These are phyloP conservation scores for Diaporthe destruens DNA, from an alignment of 2,329 filamentous ascomycete genomes.

Conservation along the genomic window DNA sequence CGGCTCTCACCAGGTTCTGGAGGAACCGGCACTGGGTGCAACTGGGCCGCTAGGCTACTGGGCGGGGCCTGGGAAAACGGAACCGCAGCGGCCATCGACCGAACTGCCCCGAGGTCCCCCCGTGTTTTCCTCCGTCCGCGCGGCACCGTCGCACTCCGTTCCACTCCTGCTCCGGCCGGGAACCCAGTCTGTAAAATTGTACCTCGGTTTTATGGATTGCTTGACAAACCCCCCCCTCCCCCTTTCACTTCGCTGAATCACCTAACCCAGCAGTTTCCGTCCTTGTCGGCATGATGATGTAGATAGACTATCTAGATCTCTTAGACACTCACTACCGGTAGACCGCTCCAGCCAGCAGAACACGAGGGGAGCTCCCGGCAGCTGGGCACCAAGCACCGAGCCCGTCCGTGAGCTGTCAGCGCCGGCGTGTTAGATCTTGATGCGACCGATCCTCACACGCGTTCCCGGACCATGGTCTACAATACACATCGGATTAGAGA, in stretches of 20 bases:
- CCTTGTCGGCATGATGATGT: background rate
- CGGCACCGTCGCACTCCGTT: background rate
- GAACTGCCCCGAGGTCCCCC: constrained; percentile 3
- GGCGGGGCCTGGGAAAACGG: background rate
- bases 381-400: constrained; percentile 3
- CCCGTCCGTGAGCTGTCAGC: constrained; percentile 21
- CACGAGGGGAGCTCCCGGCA: constrained; percentile 15
- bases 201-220: background rate
- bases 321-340: no score
- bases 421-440: constrained; percentile 33
- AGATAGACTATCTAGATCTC: background rate
- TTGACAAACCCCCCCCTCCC: no score
- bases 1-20: background rate
- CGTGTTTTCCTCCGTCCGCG: background rate
- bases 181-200: background rate
- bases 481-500: constrained; percentile 6
- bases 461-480: background rate
- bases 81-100: constrained; percentile 28
- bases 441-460: constrained; percentile 17
- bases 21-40: background rate
- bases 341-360: constrained; percentile 3
- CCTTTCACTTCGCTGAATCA: background rate
- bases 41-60: no score
- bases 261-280: constrained; percentile 29
- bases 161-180: constrained; percentile 2